phyloP scores from a whole-genome alignment of 768 basidiomycete genomes.

The Bullera alba region DNA sequence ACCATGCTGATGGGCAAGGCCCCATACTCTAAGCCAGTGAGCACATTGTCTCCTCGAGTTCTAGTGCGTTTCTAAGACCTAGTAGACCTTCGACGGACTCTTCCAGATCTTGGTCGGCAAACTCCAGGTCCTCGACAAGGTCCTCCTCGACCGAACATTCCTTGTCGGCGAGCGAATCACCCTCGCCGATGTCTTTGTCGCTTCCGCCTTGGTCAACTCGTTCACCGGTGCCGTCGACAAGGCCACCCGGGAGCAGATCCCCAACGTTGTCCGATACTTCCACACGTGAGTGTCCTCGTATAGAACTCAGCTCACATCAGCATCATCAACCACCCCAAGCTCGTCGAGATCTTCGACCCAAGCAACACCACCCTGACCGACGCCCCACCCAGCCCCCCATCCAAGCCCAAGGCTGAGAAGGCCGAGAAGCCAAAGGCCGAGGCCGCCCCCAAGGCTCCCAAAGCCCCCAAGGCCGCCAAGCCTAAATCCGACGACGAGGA shows the following conservation, averaged over 20 bases:
- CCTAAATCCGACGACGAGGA: conserved; percentile 57
- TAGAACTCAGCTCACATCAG: conserved; percentile 6
- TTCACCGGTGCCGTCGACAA: conserved; percentile 59
- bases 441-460: conserved; percentile 28
- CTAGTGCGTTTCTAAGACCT: not conserved
- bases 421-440: conserved; percentile 29
- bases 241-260: conserved; percentile 57
- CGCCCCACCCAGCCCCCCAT: conserved; percentile 57
- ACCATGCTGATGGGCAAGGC: conserved; percentile 48
- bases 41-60: not conserved
- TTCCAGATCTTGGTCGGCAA: conserved; percentile 49
- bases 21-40: conserved; percentile 70
- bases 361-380: conserved; percentile 56
- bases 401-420: conserved; percentile 64
- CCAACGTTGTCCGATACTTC: conserved; percentile 73
- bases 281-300: conserved; percentile 54
- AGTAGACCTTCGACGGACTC: conserved; percentile 34
- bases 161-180: conserved; percentile 92
- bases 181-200: conserved; percentile 75
- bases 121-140: conserved; percentile 62
- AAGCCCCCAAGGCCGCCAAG: conserved; percentile 44
- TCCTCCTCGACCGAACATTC: conserved; percentile 75
- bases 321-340: conserved; percentile 70
- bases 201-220: conserved; percentile 55
- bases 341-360: conserved; percentile 60